Evolutionary conservation across 148 eudicot genomes (phyloP), one percentile per base, ranked within the genome.

Genomic region (Cornus kousa): DNA sequence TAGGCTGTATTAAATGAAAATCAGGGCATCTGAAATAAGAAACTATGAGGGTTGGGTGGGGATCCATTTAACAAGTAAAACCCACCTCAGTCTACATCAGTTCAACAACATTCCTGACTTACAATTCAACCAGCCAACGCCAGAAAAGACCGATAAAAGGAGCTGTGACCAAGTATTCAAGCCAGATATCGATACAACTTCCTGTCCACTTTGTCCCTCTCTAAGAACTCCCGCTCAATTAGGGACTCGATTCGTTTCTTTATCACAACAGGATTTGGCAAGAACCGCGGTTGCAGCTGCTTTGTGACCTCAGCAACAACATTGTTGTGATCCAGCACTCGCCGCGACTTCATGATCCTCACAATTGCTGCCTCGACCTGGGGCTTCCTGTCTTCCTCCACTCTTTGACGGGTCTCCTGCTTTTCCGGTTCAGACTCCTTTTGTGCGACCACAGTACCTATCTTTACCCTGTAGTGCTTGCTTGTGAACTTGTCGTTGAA

Each of bases 361-460:
- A 92, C 91, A 40, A 92, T 79, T 9, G 96, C 93, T 0, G 96
- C 96, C 85, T 92, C 96, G 14, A 92, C 90, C 85, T 90, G 93
- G 28, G 93, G 96, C 82, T 90, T 90, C 59, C 96, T 84, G 70
- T 92, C 93, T 77, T 90, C 96, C 82, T 87, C 93, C 67, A 92
- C 93, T 76, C 90, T 85, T 69, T 90, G 93, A 67, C 93, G 64
- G 0, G 93, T 92, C 83, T 90, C 91, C 82, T 83, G 90, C 73
- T 92, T 92, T 78, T 92, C 96, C 0, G 96, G 93, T 77, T 90
- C 96, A 2, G 91, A 87, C 83, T 92, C 96, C 76, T 90, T 90
- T 81, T 88, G 91, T 57, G 93, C 96, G 33, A 86, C 90, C 16
- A 91, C 91, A 4, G 92, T 91, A 7, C 94, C 94, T 43, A 92